Evolutionary conservation across 371 early-diverging fungal genomes (phyloP).

Genomic region (Lichtheimia corymbifera): DNA sequence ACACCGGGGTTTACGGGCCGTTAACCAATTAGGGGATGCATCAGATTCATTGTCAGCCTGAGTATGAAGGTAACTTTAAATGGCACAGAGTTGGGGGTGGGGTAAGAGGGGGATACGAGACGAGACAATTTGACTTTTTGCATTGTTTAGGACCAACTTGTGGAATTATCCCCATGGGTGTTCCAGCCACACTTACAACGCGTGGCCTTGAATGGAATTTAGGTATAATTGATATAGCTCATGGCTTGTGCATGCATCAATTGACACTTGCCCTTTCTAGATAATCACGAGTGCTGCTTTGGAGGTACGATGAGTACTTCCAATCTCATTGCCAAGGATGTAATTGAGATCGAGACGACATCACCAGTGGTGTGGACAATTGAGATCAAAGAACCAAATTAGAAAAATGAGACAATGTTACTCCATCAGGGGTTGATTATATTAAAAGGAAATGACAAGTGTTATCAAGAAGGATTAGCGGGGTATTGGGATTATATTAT

Average conservation of each 20-base stretch:
- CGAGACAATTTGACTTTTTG: constrained; percentile 1
- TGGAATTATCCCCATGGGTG: constrained; percentile 85
- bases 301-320: constrained; percentile 79
- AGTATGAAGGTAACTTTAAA: constrained; percentile 59
- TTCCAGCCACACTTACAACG: constrained; percentile 62
- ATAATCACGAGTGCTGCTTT: constrained; percentile 60
- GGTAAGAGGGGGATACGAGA: neutral
- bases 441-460: too few relatives aligned
- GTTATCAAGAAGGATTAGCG: too few relatives aligned
- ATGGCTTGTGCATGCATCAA: neutral
- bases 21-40: constrained; percentile 58
- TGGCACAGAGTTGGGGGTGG: neutral
- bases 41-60: constrained; percentile 59
- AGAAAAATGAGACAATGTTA: constrained; percentile 1
- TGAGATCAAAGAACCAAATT: constrained; percentile 40
- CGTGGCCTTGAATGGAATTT: constrained; percentile 87
- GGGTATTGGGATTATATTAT: too few relatives aligned
- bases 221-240: constrained; percentile 39
- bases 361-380: constrained; percentile 80
- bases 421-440: too few relatives aligned
- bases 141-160: constrained; percentile 73
- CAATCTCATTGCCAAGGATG: constrained; percentile 63
- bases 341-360: constrained; percentile 64
- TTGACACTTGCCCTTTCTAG: constrained; percentile 13
- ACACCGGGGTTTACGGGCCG: too few relatives aligned